Evolutionary conservation across 1,284 basidiomycete genomes (phyloP), one percentile per base, ranked within the genome.

Genomic region (Rhodotorula sp.): DNA sequence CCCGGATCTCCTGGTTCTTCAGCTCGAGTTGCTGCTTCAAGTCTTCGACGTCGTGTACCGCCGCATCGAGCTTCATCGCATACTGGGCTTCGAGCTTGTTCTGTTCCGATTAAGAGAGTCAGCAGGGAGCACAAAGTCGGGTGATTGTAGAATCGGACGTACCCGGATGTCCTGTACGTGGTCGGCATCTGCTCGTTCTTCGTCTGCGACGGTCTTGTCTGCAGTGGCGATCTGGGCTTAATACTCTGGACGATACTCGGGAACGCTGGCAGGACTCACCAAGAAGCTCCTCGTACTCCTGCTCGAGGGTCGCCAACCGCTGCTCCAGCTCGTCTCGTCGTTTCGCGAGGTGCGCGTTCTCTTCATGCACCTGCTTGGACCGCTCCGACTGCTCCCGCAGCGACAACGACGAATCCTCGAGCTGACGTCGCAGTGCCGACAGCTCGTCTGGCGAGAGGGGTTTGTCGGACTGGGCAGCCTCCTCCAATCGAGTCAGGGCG

Each of bases 241-340:
- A 34, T 8, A 43, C 39, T 10, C 6, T 14, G 6, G 39, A 43
- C 39, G 39, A 43, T 5, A 21, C 10, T 3, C 2, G 3, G 46
- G 12, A n/a, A 26, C 31, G 39, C 43, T 12, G 31, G n/a, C 31
- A 26, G 3, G 34, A 80, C 87, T 68, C 73, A 92, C 92, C 93
- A 46, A 99, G 86, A 51, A 99, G 85, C 82, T 98, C 95, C 82
- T 99, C 97, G 79, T 97, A 98, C 80, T 97, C 95, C 8, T 90
- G 86, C 83, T 98, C 94, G 64, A 98, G 85, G 49, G 88, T 87
- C 51, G 87, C 83, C 64, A 97, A 86, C 71, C 94, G 87, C 68
- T 86, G 86, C 83, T 98, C 94, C 57, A 98, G 83, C 80, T 99
- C 97, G 74, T 93, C 91, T 68, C 90, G 87, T 75, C 95, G 85